Evolutionary conservation across 345 rosid genomes (phyloP).

Genomic region (Salix dunnii): DNA sequence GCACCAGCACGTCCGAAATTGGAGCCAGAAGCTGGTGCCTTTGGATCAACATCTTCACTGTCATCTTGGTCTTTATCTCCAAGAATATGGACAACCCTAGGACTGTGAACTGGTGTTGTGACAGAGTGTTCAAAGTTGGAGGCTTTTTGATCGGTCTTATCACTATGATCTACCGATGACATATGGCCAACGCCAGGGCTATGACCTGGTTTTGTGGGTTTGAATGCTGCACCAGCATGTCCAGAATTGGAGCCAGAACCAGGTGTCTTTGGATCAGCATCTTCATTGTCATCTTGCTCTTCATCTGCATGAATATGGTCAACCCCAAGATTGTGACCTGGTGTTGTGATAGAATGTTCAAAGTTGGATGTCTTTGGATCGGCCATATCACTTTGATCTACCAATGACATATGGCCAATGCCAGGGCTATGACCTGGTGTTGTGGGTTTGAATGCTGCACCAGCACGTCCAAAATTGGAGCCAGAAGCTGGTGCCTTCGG

Average conservation of each 20-base stretch:
- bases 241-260: background rate
- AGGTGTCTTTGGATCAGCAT: background rate
- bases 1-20: too few relatives aligned
- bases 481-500: background rate
- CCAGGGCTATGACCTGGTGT: conserved; percentile 48
- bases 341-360: too few relatives aligned
- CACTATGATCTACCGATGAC: background rate
- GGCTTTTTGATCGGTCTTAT: background rate
- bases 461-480: background rate
- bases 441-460: conserved; percentile 26
- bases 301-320: too few relatives aligned
- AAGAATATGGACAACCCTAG: too few relatives aligned
- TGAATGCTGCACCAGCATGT: conserved; percentile 2
- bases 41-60: background rate
- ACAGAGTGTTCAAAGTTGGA: conserved; percentile 7
- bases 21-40: too few relatives aligned
- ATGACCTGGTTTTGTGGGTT: conserved; percentile 44
- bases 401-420: conserved; percentile 33
- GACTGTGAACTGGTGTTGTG: conserved; percentile 11
- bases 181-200: conserved; percentile 52
- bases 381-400: background rate
- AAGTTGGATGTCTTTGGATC: background rate
- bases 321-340: too few relatives aligned
- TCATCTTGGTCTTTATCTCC: too few relatives aligned
- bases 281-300: background rate